A percentile compares a stretch with the other conserved stretches of the same genome.
Evolutionary conservation across 768 basidiomycete species (phyloP).

Genomic region (Agaricus blazei): DNA sequence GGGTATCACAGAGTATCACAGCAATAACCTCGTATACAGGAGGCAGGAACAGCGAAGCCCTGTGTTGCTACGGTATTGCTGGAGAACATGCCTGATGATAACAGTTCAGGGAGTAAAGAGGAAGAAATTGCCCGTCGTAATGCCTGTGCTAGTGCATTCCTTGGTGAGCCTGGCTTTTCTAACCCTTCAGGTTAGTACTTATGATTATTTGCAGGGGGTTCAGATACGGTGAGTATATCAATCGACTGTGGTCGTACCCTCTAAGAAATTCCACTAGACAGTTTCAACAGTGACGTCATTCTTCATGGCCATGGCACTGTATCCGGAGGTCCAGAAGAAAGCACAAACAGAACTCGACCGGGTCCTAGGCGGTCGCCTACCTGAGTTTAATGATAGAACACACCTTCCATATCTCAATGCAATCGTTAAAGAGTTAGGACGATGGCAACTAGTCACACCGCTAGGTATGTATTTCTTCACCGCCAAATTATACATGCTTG

Average conservation of each 20-base stretch:
- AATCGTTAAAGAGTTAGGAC: conserved; percentile 28
- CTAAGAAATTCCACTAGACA: conserved; percentile 3
- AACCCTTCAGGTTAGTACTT: neutral
- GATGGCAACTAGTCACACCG: conserved; percentile 28
- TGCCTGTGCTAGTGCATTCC: conserved; percentile 2
- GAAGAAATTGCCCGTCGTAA: conserved; percentile 3
- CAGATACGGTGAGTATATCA: conserved; percentile 9
- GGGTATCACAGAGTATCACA: no score
- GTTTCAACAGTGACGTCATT: conserved; percentile 13
- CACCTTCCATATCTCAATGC: conserved; percentile 29
- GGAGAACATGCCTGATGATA: conserved; percentile 3
- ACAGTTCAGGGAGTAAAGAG: neutral
- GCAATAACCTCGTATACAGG: neutral
- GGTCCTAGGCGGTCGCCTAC: conserved; percentile 22
- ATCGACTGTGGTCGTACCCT: neutral
- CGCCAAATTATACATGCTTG: neutral
- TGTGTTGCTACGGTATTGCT: conserved; percentile 8
- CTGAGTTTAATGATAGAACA: conserved; percentile 19
- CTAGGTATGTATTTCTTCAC: conserved; percentile 10
- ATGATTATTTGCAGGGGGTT: neutral
- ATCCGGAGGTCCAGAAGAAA: conserved; percentile 13
- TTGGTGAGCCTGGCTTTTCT: neutral
- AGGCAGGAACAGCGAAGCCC: neutral
- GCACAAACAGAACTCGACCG: conserved; percentile 13
- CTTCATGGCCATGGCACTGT: conserved; percentile 15